Base-by-base conservation (phyloP, 2,329 filamentous ascomycete genomes). In the Pseudogymnoascus sp. region DNA sequence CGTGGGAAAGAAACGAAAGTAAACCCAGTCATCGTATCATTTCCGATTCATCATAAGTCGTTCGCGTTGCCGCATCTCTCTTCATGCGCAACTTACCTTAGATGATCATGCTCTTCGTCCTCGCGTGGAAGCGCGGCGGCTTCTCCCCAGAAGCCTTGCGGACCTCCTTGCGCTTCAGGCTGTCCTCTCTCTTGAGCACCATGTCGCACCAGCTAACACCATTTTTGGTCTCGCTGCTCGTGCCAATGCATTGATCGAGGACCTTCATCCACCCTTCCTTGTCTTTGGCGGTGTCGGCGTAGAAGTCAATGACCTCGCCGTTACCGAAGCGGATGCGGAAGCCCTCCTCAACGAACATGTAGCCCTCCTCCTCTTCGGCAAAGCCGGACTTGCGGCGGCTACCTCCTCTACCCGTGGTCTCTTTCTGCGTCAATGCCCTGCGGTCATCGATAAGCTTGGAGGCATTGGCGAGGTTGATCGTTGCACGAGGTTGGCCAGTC, bases 311-410 rank as follows among this genome's bases (percentile, higher is more conserved):
- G 67, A 96, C 87, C 78, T 99, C 95, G 66, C 95, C 95, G 72
- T 99, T 99, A 74, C 91, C 96, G 77, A 99, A 99, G 64, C 93
- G 91, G 74, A 99, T 96, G 42, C 95, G 91, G 88, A 99, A 99
- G 2, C 95, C 95, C 75, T 99, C 95, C 75, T 99, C 95, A 62
- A 99, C 93, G 75, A 99, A 99, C 90, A 97, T 96, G 80, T 99
- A 99, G 44, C 95, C 95, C 74, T 99, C 95, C 77, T 99, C 95
- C 68, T 99, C 95, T 76, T 97, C 95, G 1, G 93, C 93, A 75
- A 99, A 99, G 10, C 91, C 95, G 36, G 93, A 97, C 75, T 96
- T 92, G 63, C 95, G 89, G 46, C 95, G 89, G 69, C 86, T 88
- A 63, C 91, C 90, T 67, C 84, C 84, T 73, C 87, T 90, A 64